Conservation (phyloP, 2,329 filamentous ascomycete genomes). For the Botryosphaeria dothidea region DNA sequence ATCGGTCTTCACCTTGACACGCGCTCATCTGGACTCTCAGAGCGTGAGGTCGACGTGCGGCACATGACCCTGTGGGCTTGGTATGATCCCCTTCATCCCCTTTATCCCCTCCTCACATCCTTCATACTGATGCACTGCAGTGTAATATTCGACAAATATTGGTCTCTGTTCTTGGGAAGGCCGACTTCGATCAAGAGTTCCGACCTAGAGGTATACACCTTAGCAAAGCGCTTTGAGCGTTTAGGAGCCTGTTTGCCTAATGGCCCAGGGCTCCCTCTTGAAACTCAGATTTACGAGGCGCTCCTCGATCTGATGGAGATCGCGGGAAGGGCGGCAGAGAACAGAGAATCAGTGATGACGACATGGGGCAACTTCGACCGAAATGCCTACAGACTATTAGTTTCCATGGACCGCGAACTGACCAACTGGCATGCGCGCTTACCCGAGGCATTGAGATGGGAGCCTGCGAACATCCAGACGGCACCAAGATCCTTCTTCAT, state of each 20-base stretch:
- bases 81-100: too few relatives aligned
- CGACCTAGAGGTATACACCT: conserved; percentile 51
- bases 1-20: conserved; percentile 45
- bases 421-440: conserved; percentile 57
- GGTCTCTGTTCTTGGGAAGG: conserved; percentile 57
- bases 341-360: conserved; percentile 35
- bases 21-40: conserved; percentile 37
- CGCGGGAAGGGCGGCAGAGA: conserved; percentile 44
- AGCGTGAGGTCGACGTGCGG: conserved; percentile 46
- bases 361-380: conserved; percentile 41
- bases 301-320: conserved; percentile 59
- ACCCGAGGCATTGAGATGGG: conserved; percentile 46
- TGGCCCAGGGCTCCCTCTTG: conserved; percentile 34
- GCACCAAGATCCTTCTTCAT: conserved; percentile 51
- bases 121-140: background rate
- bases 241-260: conserved; percentile 42
- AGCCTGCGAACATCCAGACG: conserved; percentile 35
- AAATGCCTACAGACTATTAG: conserved; percentile 52
- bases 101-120: background rate
- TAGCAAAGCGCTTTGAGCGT: conserved; percentile 49
- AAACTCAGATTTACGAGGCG: conserved; percentile 51
- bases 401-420: conserved; percentile 55
- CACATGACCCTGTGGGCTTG: conserved; percentile 49
- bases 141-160: conserved; percentile 37
- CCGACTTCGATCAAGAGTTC: conserved; percentile 56